Percentiles rank a stretch among this genome's conserved stretches.
phyloP scores from a whole-genome alignment of 2,329 filamentous ascomycete species.

The Coniochaeta hoffmannii region DNA sequence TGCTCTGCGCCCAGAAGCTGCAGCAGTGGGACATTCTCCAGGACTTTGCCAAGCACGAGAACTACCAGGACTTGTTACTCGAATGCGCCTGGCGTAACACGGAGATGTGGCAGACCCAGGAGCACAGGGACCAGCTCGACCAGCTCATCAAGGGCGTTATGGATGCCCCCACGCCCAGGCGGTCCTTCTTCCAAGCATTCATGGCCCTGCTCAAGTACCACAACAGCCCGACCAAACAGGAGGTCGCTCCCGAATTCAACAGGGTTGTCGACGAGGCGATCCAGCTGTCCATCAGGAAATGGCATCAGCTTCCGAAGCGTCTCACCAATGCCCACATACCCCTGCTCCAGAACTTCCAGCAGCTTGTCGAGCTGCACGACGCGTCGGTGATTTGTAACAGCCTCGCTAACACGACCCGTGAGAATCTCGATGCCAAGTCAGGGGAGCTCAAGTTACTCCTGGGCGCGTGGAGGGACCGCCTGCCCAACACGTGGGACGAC shows the following conservation, averaged over 20 bases:
- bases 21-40: constrained; percentile 98
- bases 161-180: constrained; percentile 88
- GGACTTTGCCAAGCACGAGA: constrained; percentile 98
- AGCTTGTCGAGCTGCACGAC: constrained; percentile 93
- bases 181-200: constrained; percentile 97
- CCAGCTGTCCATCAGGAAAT: constrained; percentile 93
- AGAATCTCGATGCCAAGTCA: constrained; percentile 88
- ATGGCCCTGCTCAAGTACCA: constrained; percentile 94
- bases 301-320: constrained; percentile 92
- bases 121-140: constrained; percentile 84
- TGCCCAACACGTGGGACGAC: constrained; percentile 98
- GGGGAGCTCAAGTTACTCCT: constrained; percentile 91
- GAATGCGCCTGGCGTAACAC: constrained; percentile 95
- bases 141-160: constrained; percentile 94
- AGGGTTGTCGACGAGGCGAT: constrained; percentile 94
- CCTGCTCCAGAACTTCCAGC: constrained; percentile 94
- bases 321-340: constrained; percentile 95
- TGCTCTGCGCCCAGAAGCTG: constrained; percentile 92
- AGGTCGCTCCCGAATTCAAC: constrained; percentile 73
- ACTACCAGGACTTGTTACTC: constrained; percentile 90
- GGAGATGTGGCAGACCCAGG: constrained; percentile 85
- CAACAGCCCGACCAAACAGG: constrained; percentile 57
- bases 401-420: constrained; percentile 72
- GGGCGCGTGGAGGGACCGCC: constrained; percentile 87
- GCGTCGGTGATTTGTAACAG: constrained; percentile 95